Evolutionary conservation across 331 rosid genomes (phyloP).

Genomic region (Rhamnella rubrinervis): DNA sequence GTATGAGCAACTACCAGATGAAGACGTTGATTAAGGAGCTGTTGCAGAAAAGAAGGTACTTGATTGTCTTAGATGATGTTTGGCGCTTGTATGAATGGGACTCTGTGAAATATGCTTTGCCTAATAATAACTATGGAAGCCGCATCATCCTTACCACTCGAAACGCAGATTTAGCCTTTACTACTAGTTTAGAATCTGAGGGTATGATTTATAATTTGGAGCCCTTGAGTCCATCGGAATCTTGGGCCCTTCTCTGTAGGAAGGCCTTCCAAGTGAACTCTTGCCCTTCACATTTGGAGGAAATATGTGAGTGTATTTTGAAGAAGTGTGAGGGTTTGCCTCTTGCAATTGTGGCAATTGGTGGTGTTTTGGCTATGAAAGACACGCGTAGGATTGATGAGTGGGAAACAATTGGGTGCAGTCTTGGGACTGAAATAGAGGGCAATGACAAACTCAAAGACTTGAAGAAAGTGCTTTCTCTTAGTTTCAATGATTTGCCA

Average conservation of each 20-base stretch:
- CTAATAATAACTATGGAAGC: conserved; percentile 19
- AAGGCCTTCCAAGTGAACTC: conserved; percentile 17
- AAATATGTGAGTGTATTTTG: conserved; percentile 4
- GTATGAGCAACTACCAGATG: conserved; percentile 6
- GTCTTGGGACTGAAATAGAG: conserved; percentile 24
- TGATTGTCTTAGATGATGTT: conserved; percentile 25
- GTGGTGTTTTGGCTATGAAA: conserved; percentile 30
- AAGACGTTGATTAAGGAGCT: conserved; percentile 16
- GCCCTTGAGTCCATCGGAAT: conserved; percentile 6
- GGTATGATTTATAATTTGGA: conserved; percentile 14
- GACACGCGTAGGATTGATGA: conserved; percentile 24
- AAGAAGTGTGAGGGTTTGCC: conserved; percentile 29
- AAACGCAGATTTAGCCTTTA: conserved; percentile 15
- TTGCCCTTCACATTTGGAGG: conserved; percentile 28
- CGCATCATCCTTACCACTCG: conserved; percentile 18
- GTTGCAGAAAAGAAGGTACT: conserved; percentile 18
- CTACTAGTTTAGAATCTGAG: conserved; percentile 11
- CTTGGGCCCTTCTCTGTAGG: conserved; percentile 27
- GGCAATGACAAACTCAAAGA: conserved; percentile 30
- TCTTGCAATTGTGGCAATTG: conserved; percentile 30
- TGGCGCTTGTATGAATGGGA: conserved; percentile 25
- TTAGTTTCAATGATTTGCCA: conserved; percentile 34
- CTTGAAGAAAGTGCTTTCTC: conserved; percentile 29
- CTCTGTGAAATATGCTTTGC: conserved; percentile 18
- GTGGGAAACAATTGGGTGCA: conserved; percentile 27